Percentiles rank a stretch among this genome's conserved stretches.
These are phyloP conservation scores for Mycena indigotica DNA, from an alignment of 768 basidiomycete genomes.

Conservation along the genomic window DNA sequence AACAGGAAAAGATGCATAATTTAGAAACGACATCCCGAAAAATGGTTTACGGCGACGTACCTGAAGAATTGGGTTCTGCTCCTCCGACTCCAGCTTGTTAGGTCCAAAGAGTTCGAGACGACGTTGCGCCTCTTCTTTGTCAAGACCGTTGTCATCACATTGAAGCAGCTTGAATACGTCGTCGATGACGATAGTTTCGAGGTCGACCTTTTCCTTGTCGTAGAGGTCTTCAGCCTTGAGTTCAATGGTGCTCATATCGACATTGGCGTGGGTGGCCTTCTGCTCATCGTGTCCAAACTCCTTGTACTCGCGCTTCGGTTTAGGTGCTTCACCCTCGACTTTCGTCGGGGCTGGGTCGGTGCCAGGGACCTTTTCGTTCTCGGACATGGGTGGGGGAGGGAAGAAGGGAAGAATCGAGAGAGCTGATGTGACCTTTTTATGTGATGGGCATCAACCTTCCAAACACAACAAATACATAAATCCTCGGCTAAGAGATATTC, in stretches of 20 bases:
- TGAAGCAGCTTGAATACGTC: conserved; percentile 97
- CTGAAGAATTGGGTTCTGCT: conserved; percentile 90
- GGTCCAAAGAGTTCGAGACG: conserved; percentile 94
- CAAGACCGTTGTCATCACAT: conserved; percentile 81
- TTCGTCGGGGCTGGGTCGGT: conserved; percentile 18
- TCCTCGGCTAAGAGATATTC: conserved; percentile 1
- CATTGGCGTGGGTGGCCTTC: conserved; percentile 74
- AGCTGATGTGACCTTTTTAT: not conserved
- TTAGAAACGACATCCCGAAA: conserved; percentile 10
- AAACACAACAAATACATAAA: not conserved
- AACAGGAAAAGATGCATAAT: not conserved
- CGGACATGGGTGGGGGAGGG: conserved; percentile 1
- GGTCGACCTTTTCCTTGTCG: conserved; percentile 98
- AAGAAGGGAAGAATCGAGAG: not conserved
- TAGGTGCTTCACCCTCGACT: conserved; percentile 26
- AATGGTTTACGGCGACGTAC: conserved; percentile 43
- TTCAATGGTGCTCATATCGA: conserved; percentile 89
- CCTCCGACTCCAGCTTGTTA: conserved; percentile 90
- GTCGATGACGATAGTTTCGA: conserved; percentile 94
- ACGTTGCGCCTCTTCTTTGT: conserved; percentile 69
- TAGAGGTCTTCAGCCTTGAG: conserved; percentile 92
- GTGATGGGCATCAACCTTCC: not conserved
- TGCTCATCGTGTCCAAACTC: conserved; percentile 77
- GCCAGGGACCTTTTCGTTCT: conserved; percentile 2
- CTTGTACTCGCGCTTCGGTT: conserved; percentile 82